phyloP scores from a whole-genome alignment of 768 basidiomycete genomes.

The Tylopilus vinaceipallidus region DNA sequence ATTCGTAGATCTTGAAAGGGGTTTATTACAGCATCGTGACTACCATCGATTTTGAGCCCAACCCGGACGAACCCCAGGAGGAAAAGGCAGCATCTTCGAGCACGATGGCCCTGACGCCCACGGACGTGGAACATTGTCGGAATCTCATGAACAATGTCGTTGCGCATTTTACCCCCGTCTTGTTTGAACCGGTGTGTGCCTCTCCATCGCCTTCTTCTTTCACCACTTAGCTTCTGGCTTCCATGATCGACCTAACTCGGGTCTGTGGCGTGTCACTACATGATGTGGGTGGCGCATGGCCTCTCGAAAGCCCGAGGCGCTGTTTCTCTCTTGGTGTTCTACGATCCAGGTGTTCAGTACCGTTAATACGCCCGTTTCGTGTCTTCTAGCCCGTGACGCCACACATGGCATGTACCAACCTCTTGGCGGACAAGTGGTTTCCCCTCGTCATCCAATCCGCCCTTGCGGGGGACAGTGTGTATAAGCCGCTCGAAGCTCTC shows the following conservation, averaged over 20 bases:
- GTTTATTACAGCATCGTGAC: constrained; percentile 65
- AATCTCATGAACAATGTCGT: constrained; percentile 55
- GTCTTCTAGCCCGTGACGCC: constrained; percentile 45
- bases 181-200: constrained; percentile 64
- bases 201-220: too few species aligned
- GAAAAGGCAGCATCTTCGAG: background rate
- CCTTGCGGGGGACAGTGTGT: constrained; percentile 58
- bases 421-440: constrained; percentile 74
- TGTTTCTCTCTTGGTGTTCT: background rate
- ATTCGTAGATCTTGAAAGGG: constrained; percentile 53
- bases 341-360: background rate
- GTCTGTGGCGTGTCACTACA: background rate
- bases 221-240: too few species aligned
- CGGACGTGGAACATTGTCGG: constrained; percentile 40
- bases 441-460: constrained; percentile 65
- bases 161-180: constrained; percentile 64
- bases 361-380: background rate
- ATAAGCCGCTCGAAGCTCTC: constrained; percentile 70
- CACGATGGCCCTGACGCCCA: constrained; percentile 28
- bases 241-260: background rate
- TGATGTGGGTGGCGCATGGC: background rate
- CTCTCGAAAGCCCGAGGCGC: background rate
- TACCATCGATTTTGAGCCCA: constrained; percentile 52
- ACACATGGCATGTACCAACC: constrained; percentile 74
- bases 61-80: constrained; percentile 20